These are phyloP conservation scores for Daldinia sp. DNA, from an alignment of 2,329 filamentous ascomycete species.

Conservation along the genomic window DNA sequence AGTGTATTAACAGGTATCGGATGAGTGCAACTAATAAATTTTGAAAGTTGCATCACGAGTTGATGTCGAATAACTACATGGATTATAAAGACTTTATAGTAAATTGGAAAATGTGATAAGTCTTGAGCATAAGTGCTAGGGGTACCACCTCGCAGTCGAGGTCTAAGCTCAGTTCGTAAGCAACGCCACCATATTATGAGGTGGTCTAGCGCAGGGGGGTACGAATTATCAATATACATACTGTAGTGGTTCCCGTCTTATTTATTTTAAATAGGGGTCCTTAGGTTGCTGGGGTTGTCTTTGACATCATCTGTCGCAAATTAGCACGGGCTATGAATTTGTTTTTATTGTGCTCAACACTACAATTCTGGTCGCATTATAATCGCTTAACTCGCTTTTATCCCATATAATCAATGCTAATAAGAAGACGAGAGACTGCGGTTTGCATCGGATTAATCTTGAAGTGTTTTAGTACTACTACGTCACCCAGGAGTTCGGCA, in stretches of 20 bases:
- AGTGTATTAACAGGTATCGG: neutral
- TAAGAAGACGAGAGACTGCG: neutral
- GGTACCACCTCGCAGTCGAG: neutral
- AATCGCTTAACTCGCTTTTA: neutral
- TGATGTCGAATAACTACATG: neutral
- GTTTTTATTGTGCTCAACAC: neutral
- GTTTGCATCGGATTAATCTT: neutral
- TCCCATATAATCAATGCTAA: neutral
- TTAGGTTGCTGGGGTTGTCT: neutral
- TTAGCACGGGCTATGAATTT: neutral
- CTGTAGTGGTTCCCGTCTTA: neutral
- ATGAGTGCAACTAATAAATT: neutral
- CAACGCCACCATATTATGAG: neutral
- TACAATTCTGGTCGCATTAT: neutral
- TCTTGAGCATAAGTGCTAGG: neutral
- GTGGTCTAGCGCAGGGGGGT: neutral
- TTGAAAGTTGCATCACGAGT: neutral
- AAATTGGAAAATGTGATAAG: too few relatives aligned
- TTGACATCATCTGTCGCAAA: constrained; percentile 2
- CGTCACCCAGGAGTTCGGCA: neutral
- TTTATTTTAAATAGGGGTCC: neutral
- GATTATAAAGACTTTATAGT: neutral
- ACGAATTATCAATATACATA: neutral
- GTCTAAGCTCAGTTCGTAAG: constrained; percentile 3
- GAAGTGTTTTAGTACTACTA: constrained; percentile 1